phyloP scores from a whole-genome alignment of 225 moss, liverwort and hornwort genomes.

The Physcomitrium patens region DNA sequence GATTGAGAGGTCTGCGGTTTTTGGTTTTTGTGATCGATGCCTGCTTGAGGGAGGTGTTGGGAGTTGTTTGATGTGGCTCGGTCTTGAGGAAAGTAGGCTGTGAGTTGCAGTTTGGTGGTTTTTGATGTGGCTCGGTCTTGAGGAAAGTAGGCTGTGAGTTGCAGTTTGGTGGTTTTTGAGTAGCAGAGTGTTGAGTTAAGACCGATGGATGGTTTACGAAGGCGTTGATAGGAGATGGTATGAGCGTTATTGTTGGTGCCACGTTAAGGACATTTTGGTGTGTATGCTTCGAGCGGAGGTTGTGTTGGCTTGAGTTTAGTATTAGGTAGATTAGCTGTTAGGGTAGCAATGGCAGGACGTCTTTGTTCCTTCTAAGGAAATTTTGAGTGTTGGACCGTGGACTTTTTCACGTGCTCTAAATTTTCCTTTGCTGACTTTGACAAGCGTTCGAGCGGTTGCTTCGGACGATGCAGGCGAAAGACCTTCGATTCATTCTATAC shows the following conservation, averaged over 20 bases:
- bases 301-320: conserved; percentile 3
- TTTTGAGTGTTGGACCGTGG: conserved; percentile 25
- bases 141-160: neutral
- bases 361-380: neutral
- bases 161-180: neutral
- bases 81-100: neutral
- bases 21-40: neutral
- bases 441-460: neutral
- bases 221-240: conserved; percentile 1
- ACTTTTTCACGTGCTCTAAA: conserved; percentile 30
- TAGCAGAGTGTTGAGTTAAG: conserved; percentile 9
- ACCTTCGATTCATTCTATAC: conserved; percentile 4
- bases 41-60: neutral
- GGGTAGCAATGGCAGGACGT: conserved; percentile 22
- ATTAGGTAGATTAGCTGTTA: conserved; percentile 13
- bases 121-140: neutral
- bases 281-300: neutral
- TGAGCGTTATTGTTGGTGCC: neutral
- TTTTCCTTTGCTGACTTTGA: neutral
- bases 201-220: neutral
- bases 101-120: neutral
- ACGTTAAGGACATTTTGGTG: neutral
- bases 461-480: conserved; percentile 15
- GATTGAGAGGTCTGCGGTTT: neutral
- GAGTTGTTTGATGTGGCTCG: neutral